phyloP scores from a whole-genome alignment of 208 protist species.

The Leishmania guyanensis region DNA sequence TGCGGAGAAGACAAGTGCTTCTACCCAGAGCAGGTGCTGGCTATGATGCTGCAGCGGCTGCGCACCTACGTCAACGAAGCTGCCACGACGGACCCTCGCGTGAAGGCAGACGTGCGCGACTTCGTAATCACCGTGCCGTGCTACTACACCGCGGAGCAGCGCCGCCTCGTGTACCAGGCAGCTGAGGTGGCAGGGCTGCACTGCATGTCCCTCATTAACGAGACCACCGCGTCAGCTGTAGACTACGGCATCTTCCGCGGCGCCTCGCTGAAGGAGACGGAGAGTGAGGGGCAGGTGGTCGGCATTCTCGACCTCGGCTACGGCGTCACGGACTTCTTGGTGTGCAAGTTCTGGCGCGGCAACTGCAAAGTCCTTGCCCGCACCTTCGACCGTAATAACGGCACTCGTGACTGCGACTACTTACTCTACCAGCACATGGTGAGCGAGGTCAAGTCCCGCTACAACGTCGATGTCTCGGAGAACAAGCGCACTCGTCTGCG shows the following conservation, averaged over 20 bases:
- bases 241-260: conserved; percentile 93
- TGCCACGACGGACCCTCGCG: conserved; percentile 57
- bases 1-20: conserved; percentile 72
- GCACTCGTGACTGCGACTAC: conserved; percentile 88
- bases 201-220: conserved; percentile 91
- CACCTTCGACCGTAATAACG: conserved; percentile 81
- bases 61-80: conserved; percentile 80
- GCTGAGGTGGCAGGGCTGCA: conserved; percentile 86
- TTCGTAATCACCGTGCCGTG: conserved; percentile 87
- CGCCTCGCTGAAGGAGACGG: conserved; percentile 74
- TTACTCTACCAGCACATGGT: conserved; percentile 77
- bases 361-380: conserved; percentile 83
- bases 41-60: conserved; percentile 89
- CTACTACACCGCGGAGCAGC: conserved; percentile 89
- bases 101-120: conserved; percentile 65
- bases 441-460: conserved; percentile 80
- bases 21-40: conserved; percentile 92
- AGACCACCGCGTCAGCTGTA: conserved; percentile 86
- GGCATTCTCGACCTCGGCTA: conserved; percentile 92
- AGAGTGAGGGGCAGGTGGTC: conserved; percentile 80
- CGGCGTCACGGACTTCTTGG: conserved; percentile 69
- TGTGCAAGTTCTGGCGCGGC: conserved; percentile 82
- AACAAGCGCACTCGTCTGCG: conserved; percentile 86
- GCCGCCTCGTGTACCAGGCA: conserved; percentile 80
- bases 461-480: conserved; percentile 85